Evolutionary conservation across 202 grass and related monocot genomes (phyloP), one percentile per base, ranked within the genome.

Genomic region (Carex sylvatica): DNA sequence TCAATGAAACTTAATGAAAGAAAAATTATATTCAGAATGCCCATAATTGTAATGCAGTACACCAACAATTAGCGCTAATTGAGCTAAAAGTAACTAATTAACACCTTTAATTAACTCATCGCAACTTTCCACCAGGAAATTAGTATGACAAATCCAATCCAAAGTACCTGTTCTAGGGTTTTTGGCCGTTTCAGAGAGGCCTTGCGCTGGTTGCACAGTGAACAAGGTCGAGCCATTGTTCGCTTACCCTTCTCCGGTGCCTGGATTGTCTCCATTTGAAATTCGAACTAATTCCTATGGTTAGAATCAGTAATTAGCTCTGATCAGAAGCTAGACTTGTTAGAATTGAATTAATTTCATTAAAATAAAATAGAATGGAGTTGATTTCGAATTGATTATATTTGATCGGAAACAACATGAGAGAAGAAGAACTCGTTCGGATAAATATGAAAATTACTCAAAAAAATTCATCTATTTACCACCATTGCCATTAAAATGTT

Each of bases 171-270:
- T 73, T 99, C 90, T 88, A 96, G 81, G 80, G 93, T 96, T 93
- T 99, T 99, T 62, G 93, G 96, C 19, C 89, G 88, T 83, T 92
- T 99, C 65, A 99, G 68, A 52, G 86, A 88, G 14, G 96, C 88
- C 88, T 90, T 92, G 68, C 79, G 82, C 88, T 99, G 84, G 78
- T 86, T 85, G 68, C 91, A 99, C 70, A 87, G 69, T 19, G 74
- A 82, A 83, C 91, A 99, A 42, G 89, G 82, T 77, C 81, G 95
- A 64, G 56, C 86, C 70, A 63, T 76, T 6, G 82, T 52, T 53
- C 69, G 72, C 83, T 55, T 82, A 19, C 12, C 83, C 70, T 79
- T 95, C 44, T 81, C 20, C 13, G 79, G 36, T 62, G 23, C 69
- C 20, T 78, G 24, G 16, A n/a, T 36, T 6, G 15, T 58, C 52